Conservation (phyloP, 2,329 filamentous ascomycete genomes). For the Neobulgaria alba region DNA sequence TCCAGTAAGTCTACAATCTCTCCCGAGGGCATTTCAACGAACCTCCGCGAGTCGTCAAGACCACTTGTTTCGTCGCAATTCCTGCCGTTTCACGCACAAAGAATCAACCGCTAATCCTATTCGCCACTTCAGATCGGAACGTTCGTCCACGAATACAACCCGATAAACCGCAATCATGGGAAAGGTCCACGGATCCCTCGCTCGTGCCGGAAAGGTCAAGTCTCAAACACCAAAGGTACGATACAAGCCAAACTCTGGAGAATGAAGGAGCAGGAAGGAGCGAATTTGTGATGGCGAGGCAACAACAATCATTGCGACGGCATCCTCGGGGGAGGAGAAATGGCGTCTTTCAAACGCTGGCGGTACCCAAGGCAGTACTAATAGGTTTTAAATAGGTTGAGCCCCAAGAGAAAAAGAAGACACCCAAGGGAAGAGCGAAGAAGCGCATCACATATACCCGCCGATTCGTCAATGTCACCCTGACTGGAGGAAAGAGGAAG, state of each 20-base stretch:
- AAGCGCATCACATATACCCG: slow-evolving; percentile 96
- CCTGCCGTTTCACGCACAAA: no score
- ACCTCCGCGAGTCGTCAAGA: no score
- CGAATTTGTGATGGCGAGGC: neutral
- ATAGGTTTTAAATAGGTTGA: slow-evolving; percentile 54
- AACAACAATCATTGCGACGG: neutral
- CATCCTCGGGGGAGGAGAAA: slow-evolving; percentile 1
- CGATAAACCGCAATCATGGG: slow-evolving; percentile 58
- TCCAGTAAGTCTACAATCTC: no score
- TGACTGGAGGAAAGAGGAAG: slow-evolving; percentile 98
- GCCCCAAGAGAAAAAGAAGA: slow-evolving; percentile 91
- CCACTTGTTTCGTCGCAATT: no score
- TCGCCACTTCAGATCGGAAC: slow-evolving; percentile 23
- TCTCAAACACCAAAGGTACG: slow-evolving; percentile 86
- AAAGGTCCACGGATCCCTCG: slow-evolving; percentile 90
- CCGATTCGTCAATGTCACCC: slow-evolving; percentile 96
- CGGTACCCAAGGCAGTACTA: neutral
- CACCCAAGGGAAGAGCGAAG: slow-evolving; percentile 92
- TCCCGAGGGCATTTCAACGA: no score
- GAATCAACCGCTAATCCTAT: no score
- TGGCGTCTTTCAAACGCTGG: no score
- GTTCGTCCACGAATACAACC: slow-evolving; percentile 13
- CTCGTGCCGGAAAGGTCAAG: slow-evolving; percentile 97
- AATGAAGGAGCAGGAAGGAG: slow-evolving; percentile 1
- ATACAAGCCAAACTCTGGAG: slow-evolving; percentile 21